These are phyloP conservation scores for Apiosordaria backusii DNA, from an alignment of 495 filamentous ascomycete species.

Conservation along the genomic window DNA sequence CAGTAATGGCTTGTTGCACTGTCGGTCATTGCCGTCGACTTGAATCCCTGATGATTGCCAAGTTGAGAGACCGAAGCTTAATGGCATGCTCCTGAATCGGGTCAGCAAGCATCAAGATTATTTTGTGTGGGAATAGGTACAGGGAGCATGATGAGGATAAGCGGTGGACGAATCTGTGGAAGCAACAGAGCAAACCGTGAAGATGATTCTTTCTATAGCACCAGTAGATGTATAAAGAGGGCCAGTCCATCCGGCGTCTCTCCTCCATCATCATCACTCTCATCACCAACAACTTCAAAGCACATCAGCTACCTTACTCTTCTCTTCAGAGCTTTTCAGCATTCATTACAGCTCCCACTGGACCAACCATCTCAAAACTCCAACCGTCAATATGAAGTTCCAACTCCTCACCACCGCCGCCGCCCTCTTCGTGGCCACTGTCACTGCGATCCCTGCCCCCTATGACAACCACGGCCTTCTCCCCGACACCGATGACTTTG, in stretches of 20 bases:
- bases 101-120: background rate
- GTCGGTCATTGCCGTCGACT: background rate
- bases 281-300: background rate
- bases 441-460: conserved; percentile 14
- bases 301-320: no score
- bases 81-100: background rate
- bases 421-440: conserved; percentile 9
- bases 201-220: no score
- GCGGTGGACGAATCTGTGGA: no score
- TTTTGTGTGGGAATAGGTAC: background rate
- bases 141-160: no score
- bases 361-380: background rate
- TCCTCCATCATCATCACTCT: background rate
- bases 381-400: conserved; percentile 24
- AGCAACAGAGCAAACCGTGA: no score
- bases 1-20: background rate
- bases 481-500: conserved; percentile 14
- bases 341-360: background rate
- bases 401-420: conserved; percentile 20
- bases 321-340: background rate
- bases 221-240: background rate
- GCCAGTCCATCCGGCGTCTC: background rate
- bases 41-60: background rate
- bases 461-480: conserved; percentile 12
- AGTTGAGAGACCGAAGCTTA: background rate